These are phyloP conservation scores for Kwoniella shandongensis DNA, from an alignment of 768 basidiomycete species.

Conservation along the genomic window DNA sequence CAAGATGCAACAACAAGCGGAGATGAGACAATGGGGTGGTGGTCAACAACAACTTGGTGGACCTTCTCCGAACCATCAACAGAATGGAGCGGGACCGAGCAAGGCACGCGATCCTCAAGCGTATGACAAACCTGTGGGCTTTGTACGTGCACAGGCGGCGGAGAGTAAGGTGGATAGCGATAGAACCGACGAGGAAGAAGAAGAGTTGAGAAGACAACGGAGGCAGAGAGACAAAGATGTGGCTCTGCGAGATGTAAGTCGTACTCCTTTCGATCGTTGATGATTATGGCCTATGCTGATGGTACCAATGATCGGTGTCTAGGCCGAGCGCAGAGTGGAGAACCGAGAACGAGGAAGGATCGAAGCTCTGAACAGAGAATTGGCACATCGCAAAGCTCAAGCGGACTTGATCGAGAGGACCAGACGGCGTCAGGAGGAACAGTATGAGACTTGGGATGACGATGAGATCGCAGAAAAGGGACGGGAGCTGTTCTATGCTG, in stretches of 20 bases:
- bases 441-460: constrained; percentile 72
- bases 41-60: constrained; percentile 51
- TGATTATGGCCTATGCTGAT: neutral
- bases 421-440: constrained; percentile 54
- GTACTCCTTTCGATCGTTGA: neutral
- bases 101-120: constrained; percentile 66
- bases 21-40: constrained; percentile 15
- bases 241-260: constrained; percentile 78
- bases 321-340: constrained; percentile 95
- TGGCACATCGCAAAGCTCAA: constrained; percentile 36
- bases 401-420: constrained; percentile 39
- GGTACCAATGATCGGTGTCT: constrained; percentile 8
- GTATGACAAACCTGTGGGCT: constrained; percentile 76
- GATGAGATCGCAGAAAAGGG: constrained; percentile 92
- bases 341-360: constrained; percentile 81
- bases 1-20: constrained; percentile 45
- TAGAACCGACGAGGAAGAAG: constrained; percentile 86
- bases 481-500: constrained; percentile 87
- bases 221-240: constrained; percentile 75
- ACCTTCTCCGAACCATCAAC: constrained; percentile 34
- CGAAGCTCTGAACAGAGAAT: constrained; percentile 53
- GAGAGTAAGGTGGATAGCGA: constrained; percentile 56
- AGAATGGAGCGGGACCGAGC: constrained; percentile 25
- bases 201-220: constrained; percentile 74
- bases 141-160: constrained; percentile 62